A percentile compares a stretch with the other conserved stretches of the same genome.
Conservation (phyloP, 1,284 basidiomycete genomes). For the Tilletiopsis washingtonensis region DNA sequence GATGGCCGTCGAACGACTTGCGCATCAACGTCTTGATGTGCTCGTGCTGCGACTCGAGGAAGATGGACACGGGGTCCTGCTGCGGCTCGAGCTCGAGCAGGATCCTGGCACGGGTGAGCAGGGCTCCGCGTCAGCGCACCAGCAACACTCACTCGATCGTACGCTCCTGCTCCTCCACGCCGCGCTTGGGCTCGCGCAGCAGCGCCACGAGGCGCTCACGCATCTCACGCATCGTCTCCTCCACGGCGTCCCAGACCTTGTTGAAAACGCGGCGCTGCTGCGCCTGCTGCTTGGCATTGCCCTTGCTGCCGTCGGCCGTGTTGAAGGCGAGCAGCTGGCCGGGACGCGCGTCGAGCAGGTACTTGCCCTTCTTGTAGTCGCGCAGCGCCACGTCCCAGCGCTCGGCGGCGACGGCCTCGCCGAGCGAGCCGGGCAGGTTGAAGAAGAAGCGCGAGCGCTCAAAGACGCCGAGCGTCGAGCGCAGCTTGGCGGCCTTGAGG, state of each 20-base stretch:
- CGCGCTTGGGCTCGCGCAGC: constrained; percentile 67
- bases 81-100: constrained; percentile 39
- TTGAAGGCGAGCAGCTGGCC: constrained; percentile 63
- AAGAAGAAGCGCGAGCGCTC: constrained; percentile 98
- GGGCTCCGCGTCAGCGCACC: neutral
- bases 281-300: constrained; percentile 18
- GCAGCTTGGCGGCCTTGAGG: constrained; percentile 84
- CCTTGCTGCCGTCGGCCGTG: constrained; percentile 36
- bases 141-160: constrained; percentile 71
- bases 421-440: constrained; percentile 85
- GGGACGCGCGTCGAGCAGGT: constrained; percentile 76
- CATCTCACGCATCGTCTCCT: constrained; percentile 91
- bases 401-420: constrained; percentile 66
- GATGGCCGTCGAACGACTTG: constrained; percentile 54
- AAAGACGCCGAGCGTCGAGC: constrained; percentile 87
- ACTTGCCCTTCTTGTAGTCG: constrained; percentile 95
- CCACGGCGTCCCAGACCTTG: constrained; percentile 92
- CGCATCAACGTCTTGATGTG: constrained; percentile 74
- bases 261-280: constrained; percentile 80
- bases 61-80: constrained; percentile 73
- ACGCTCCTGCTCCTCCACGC: constrained; percentile 90
- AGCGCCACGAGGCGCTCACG: constrained; percentile 65
- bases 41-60: constrained; percentile 84
- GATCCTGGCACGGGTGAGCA: constrained; percentile 7
- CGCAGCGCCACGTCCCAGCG: constrained; percentile 87